Conservation (phyloP, 768 basidiomycete species). For the Solioccasus polychromus region DNA sequence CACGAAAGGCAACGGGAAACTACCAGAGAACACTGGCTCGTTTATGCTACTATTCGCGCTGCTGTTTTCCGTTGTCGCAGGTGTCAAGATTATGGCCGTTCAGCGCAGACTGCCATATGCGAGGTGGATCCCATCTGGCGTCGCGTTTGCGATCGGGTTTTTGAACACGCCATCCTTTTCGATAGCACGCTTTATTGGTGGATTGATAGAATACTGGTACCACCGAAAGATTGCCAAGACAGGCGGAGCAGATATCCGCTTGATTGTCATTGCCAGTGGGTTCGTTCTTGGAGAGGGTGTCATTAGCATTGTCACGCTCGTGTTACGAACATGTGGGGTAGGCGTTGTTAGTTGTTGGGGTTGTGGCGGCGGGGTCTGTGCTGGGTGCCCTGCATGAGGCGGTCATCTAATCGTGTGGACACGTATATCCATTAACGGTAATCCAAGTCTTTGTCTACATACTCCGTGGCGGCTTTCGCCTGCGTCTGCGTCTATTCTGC, state of each 20-base stretch:
- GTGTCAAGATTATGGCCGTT: constrained; percentile 59
- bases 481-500: not conserved
- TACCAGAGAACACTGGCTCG: constrained; percentile 67
- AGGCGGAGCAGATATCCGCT: constrained; percentile 58
- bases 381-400: constrained; percentile 53
- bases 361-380: constrained; percentile 73
- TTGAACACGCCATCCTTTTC: constrained; percentile 95
- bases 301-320: constrained; percentile 74
- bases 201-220: constrained; percentile 73
- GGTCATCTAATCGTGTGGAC: constrained; percentile 3
- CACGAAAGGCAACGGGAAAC: constrained; percentile 68
- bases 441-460: too few relatives aligned
- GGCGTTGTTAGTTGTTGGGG: constrained; percentile 84
- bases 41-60: constrained; percentile 83
- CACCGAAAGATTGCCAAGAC: constrained; percentile 47
- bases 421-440: constrained; percentile 9
- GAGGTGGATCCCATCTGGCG: constrained; percentile 87
- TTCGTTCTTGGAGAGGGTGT: constrained; percentile 97
- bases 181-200: constrained; percentile 86
- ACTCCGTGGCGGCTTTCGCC: not conserved
- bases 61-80: constrained; percentile 66
- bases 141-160: constrained; percentile 95
- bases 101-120: constrained; percentile 50
- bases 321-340: constrained; percentile 71
- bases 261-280: constrained; percentile 89